Evolutionary conservation across 208 protist species (phyloP), one percentile per base, ranked within the genome.

Genomic region (Leishmania guyanensis): DNA sequence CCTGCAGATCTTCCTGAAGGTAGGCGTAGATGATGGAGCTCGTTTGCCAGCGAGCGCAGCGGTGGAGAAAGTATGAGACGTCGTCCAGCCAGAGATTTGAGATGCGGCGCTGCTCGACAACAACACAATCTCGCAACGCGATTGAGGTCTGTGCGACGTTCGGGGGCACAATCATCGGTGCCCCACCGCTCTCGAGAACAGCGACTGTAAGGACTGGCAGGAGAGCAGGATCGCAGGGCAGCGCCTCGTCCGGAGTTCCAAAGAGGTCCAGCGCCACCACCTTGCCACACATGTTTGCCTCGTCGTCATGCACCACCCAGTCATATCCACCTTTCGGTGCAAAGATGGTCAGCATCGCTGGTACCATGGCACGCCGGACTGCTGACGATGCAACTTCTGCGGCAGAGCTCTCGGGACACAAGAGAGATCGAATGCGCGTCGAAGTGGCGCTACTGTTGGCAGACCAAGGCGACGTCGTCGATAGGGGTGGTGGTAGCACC

Each of bases 301-400:
- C 94, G 60, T 96, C 93, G 75, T 98, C 96, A 80, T 98, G 96
- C 72, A 95, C 81, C 71, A 98, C 96, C 92, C 93, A 97, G 80
- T 98, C 96, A 81, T 98, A 98, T 48, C 91, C 94, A 43, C 89
- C 90, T 51, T 91, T 91, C 9, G 94, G 89, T 1, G 88, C 92
- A 70, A 88, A 97, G 54, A 98, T 80, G 69, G 89, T 92, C 2
- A 98, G 78, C 85, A 96, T 97, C 26, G 90, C 89, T 3, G 81
- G 70, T 33, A 71, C 70, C 20, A 29, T 36, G 26, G 43, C 39
- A 33, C 46, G 17, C 48, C 22, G 50, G 22, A 22, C n/a, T 26
- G 39, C 64, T 43, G 66, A 5, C 36, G 69, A 73, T 36, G 69
- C 43, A 1, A 29, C 39, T 14, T 4, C 48, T 62, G 29, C 72